Base-by-base conservation (phyloP, 2,329 filamentous ascomycete species). In the Xylaria sp. region DNA sequence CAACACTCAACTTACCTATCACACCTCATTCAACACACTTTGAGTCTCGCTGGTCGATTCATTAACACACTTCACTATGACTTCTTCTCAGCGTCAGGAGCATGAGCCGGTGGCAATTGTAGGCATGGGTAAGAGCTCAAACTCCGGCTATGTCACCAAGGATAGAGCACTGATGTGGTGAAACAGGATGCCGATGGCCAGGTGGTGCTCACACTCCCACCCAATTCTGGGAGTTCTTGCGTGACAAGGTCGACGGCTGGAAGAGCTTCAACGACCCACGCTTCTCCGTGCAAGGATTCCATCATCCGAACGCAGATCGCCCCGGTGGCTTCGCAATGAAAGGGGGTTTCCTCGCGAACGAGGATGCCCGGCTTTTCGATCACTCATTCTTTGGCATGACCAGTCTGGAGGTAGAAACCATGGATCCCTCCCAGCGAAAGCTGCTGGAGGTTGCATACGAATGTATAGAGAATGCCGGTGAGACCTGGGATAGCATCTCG, bases 351-450 rank as follows among this genome's bases (percentile, higher is more conserved):
- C 56, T 61, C 16, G n/a, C 13, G 8, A 52, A 65, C 0, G 67
- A 72, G 13, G 71, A 76, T 47, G 55, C 69, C 0, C 68, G 66
- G 1, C 62, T 62, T 0, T 76, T 76, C 49, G 75, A 77, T 58
- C 72, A 71, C 0, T 60, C 69, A 0, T 76, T 76, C 62, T 77
- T 77, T 56, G 66, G 67, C 0, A 73, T 76, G 10, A 69, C 67
- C 0, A 59, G 66, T 1, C 64, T 62, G 0, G 73, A 75, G 30
- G 67, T 66, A 0, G 67, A 67, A 46, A 64, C 68, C 1, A 66
- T 77, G 66, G 76, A 77, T 54, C 74, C 75, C 0, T 65, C 68
- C 30, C 74, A 76, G 48, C 64, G 74, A 0, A 70, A 69, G 63
- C 61, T 70, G 1, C 66, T 76, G 4, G 74, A 76, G 48, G 62